phyloP scores from a whole-genome alignment of 164 flowering plant genomes.

The Buxus sempervirens region DNA sequence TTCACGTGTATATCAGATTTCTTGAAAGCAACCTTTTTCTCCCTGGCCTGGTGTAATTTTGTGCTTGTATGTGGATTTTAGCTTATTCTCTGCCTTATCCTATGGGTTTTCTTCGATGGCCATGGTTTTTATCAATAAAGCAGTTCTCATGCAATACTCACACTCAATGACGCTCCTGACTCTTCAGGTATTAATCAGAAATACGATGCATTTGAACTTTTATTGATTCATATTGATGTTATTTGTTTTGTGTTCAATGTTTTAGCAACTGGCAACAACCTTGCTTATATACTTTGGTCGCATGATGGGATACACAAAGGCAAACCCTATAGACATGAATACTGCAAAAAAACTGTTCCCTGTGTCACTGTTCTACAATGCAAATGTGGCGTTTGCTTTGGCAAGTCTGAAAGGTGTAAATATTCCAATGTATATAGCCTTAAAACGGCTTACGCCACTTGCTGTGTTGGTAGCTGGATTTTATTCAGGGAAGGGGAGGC shows the following conservation, averaged over 20 bases:
- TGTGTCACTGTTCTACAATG: slow-evolving; percentile 86
- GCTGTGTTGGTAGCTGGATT: slow-evolving; percentile 90
- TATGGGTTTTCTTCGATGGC: slow-evolving; percentile 97
- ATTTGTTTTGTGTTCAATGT: slow-evolving; percentile 11
- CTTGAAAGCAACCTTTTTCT: background rate
- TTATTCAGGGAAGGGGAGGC: slow-evolving; percentile 80
- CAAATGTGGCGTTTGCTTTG: slow-evolving; percentile 93
- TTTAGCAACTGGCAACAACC: slow-evolving; percentile 83
- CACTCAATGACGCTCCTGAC: slow-evolving; percentile 93
- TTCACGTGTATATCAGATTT: background rate
- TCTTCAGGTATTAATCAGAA: slow-evolving; percentile 52
- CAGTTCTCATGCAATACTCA: slow-evolving; percentile 84
- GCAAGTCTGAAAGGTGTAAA: slow-evolving; percentile 98
- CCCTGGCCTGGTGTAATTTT: slow-evolving; percentile 2
- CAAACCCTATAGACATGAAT: slow-evolving; percentile 44
- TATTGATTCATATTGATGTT: slow-evolving; percentile 1
- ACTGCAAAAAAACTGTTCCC: slow-evolving; percentile 82
- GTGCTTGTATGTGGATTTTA: slow-evolving; percentile 23
- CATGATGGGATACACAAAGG: slow-evolving; percentile 66
- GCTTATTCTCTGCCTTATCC: slow-evolving; percentile 81
- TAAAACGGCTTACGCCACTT: slow-evolving; percentile 98
- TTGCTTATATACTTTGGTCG: slow-evolving; percentile 80
- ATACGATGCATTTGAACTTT: background rate
- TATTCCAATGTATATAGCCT: slow-evolving; percentile 98
- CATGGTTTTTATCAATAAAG: slow-evolving; percentile 97